These are phyloP conservation scores for Trypanosomatidae sp. DNA, from an alignment of 208 protist species.

Conservation along the genomic window DNA sequence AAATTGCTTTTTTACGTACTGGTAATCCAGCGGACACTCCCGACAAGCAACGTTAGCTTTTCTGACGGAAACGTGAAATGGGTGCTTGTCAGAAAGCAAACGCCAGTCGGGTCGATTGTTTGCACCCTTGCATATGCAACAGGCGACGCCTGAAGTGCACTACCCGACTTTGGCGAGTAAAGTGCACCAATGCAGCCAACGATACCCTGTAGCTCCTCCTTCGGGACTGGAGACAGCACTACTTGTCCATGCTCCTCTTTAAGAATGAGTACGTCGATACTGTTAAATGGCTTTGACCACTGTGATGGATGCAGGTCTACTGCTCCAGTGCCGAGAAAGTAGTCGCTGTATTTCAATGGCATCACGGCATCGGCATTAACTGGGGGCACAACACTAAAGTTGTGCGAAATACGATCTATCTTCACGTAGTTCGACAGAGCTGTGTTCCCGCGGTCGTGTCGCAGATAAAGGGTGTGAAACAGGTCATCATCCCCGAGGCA, in stretches of 20 bases:
- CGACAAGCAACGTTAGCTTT: constrained; percentile 66
- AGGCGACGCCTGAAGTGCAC: constrained; percentile 48
- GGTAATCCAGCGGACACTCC: constrained; percentile 76
- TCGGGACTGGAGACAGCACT: constrained; percentile 46
- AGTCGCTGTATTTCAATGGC: constrained; percentile 48
- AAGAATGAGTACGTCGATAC: constrained; percentile 63
- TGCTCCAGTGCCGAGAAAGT: constrained; percentile 71
- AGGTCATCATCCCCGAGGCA: constrained; percentile 76
- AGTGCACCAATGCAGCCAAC: constrained; percentile 79
- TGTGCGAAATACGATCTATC: constrained; percentile 70
- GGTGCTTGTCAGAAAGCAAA: constrained; percentile 79
- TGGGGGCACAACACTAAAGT: constrained; percentile 36
- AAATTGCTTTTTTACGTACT: constrained; percentile 30
- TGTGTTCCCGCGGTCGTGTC: constrained; percentile 26
- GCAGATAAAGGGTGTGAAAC: constrained; percentile 59
- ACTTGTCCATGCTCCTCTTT: constrained; percentile 62
- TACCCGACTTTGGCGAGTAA: constrained; percentile 38
- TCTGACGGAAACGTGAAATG: constrained; percentile 75
- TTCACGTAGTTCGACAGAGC: constrained; percentile 21
- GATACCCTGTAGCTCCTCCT: constrained; percentile 59
- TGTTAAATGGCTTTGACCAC: constrained; percentile 63
- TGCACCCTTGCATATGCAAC: constrained; percentile 67
- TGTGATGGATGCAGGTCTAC: constrained; percentile 61
- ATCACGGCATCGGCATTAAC: constrained; percentile 31
- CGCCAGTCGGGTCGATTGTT: constrained; percentile 59